Evolutionary conservation across 768 basidiomycete species (phyloP).

Genomic region (Sutorius australiensis): DNA sequence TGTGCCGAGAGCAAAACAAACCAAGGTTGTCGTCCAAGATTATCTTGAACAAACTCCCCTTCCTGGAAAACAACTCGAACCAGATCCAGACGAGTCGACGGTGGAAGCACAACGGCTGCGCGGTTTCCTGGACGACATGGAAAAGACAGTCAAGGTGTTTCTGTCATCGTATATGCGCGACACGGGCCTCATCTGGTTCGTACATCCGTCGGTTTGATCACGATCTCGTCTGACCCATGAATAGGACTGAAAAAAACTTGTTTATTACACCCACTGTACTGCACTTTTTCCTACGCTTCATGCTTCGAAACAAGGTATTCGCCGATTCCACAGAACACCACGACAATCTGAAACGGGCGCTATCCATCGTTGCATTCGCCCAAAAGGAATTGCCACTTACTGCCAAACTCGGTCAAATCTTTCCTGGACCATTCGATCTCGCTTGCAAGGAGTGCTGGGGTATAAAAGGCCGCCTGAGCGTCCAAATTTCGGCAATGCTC

Average conservation of each 20-base stretch:
- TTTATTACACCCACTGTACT: slow-evolving; percentile 41
- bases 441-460: slow-evolving; percentile 54
- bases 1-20: slow-evolving; percentile 19
- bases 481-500: slow-evolving; percentile 15
- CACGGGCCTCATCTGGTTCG: slow-evolving; percentile 64
- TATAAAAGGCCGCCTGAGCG: slow-evolving; percentile 31
- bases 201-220: not conserved
- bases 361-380: slow-evolving; percentile 40
- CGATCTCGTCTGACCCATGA: slow-evolving; percentile 4
- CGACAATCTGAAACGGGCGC: slow-evolving; percentile 39
- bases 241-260: slow-evolving; percentile 43
- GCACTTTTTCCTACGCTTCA: slow-evolving; percentile 43
- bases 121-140: slow-evolving; percentile 60
- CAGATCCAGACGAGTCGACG: slow-evolving; percentile 8
- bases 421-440: slow-evolving; percentile 44
- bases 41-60: slow-evolving; percentile 25
- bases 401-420: slow-evolving; percentile 33
- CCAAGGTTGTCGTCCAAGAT: slow-evolving; percentile 27
- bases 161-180: slow-evolving; percentile 64
- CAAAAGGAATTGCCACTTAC: slow-evolving; percentile 41
- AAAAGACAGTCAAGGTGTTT: slow-evolving; percentile 57
- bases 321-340: slow-evolving; percentile 25
- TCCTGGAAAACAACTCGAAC: slow-evolving; percentile 30
- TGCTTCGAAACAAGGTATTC: slow-evolving; percentile 42
- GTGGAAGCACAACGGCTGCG: slow-evolving; percentile 30